phyloP scores from a whole-genome alignment of 2,329 filamentous ascomycete species.

The Colletotrichum sp. region DNA sequence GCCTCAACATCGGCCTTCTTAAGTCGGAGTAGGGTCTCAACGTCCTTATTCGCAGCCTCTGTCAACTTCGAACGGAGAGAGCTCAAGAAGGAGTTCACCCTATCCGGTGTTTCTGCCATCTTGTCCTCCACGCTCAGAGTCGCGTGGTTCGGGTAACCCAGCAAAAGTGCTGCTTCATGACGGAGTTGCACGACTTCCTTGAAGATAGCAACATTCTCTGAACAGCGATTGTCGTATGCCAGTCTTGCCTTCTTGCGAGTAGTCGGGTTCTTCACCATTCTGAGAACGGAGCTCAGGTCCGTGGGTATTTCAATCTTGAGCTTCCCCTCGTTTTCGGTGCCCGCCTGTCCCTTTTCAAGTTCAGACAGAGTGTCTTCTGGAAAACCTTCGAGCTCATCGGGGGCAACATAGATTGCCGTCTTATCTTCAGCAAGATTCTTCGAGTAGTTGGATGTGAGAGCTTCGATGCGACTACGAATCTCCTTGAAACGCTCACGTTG shows the following conservation, averaged over 20 bases:
- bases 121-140: constrained; percentile 80
- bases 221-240: background rate
- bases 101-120: constrained; percentile 81
- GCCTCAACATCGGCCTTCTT: constrained; percentile 51
- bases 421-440: background rate
- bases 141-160: constrained; percentile 80
- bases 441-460: background rate
- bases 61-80: constrained; percentile 43
- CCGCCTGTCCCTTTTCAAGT: constrained; percentile 68
- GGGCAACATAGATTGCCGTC: background rate
- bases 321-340: constrained; percentile 69
- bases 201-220: constrained; percentile 68
- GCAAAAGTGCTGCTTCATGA: constrained; percentile 77
- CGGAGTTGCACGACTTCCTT: constrained; percentile 76
- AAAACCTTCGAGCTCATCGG: background rate
- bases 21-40: constrained; percentile 52
- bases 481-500: background rate
- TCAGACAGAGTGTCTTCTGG: constrained; percentile 43
- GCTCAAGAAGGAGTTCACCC: constrained; percentile 68
- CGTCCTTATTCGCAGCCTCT: constrained; percentile 54
- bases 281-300: constrained; percentile 77
- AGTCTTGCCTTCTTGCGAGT: constrained; percentile 46
- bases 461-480: background rate
- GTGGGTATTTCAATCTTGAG: constrained; percentile 82
- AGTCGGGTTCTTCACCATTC: constrained; percentile 74